Base-by-base conservation (phyloP, 2,329 filamentous ascomycete species). In the Lasiodiplodia sp. region DNA sequence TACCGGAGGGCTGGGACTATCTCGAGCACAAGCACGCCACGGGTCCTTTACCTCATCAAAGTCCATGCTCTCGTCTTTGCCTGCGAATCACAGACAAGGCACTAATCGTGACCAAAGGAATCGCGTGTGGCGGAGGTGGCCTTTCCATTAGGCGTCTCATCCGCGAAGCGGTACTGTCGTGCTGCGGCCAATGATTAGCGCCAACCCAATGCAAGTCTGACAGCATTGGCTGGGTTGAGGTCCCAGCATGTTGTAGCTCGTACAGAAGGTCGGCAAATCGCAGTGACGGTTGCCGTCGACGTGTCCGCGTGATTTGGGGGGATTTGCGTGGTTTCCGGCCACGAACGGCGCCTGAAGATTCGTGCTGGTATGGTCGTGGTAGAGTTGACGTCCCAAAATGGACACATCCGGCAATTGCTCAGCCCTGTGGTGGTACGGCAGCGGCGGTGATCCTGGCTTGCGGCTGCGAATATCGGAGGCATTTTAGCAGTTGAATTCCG, bases 381-480 rank as follows among this genome's bases (percentile, higher is more conserved):
- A 37, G 23, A 21, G 44, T 25, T 49, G 10, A 52, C 16, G 28
- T 52, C 44, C n/a, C n/a, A 49, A 34, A 37, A 23, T 10, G 47
- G 47, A 10, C 40, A 18, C 40, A 51, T 23, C 23, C 58, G 58
- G 44, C 60, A 49, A 25, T 18, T 34, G 44, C n/a, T 64, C 60
- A 64, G 40, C 58, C 58, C 40, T 63, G 44, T 25, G 23, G 21
- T 16, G 58, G 18, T 51, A 47, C 60, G 47, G 25, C 60, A 52
- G 28, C 4, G 60, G 60, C 21, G 60, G 47, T 51, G 60, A 64
- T 64, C 44, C 44, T 7, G 10, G 38, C 37, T 38, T 14, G 44
- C 21, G 34, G 49, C 44, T 64, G 60, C 60, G 60, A 64, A 38
- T 52, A 64, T 64, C 60, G 60, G 60, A 51, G 60, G 60, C 18